A percentile compares a stretch with the other conserved stretches of the same genome.
phyloP scores from a whole-genome alignment of 129 eudicot genomes.

The Dittrichia graveolens region DNA sequence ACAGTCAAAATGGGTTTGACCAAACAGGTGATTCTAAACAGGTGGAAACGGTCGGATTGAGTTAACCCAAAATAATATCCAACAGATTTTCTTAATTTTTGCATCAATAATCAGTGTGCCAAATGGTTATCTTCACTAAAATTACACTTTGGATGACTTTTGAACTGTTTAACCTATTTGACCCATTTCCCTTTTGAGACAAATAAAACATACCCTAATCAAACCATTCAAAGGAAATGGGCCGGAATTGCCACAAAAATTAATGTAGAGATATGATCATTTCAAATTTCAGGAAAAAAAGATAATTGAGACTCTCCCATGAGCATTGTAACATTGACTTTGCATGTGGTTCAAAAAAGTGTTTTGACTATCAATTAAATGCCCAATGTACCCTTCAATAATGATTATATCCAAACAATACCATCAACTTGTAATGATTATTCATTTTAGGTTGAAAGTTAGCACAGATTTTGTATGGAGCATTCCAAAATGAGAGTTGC shows the following conservation, averaged over 20 bases:
- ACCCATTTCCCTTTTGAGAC: background rate
- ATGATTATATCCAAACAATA: background rate
- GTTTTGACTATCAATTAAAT: background rate
- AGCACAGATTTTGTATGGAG: background rate
- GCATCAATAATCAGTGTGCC: background rate
- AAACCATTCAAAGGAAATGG: background rate
- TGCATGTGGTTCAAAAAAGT: background rate
- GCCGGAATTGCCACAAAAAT: background rate
- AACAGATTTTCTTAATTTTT: background rate
- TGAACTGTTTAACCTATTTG: background rate
- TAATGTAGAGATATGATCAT: background rate
- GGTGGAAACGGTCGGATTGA: background rate
- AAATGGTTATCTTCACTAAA: background rate
- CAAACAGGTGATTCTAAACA: background rate
- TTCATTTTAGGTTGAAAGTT: slow-evolving; percentile 8
- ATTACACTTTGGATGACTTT: background rate
- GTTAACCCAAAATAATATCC: no score
- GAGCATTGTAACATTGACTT: background rate
- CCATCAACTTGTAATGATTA: background rate
- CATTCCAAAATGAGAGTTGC: background rate
- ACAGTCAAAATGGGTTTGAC: background rate
- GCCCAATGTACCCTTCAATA: slow-evolving; percentile 12
- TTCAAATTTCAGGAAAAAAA: background rate
- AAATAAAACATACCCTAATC: background rate
- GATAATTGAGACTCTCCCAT: background rate